Percentiles rank a stretch among this genome's conserved stretches.
Conservation (phyloP, 139 green algal genomes). For the Picochlorum sp. region DNA sequence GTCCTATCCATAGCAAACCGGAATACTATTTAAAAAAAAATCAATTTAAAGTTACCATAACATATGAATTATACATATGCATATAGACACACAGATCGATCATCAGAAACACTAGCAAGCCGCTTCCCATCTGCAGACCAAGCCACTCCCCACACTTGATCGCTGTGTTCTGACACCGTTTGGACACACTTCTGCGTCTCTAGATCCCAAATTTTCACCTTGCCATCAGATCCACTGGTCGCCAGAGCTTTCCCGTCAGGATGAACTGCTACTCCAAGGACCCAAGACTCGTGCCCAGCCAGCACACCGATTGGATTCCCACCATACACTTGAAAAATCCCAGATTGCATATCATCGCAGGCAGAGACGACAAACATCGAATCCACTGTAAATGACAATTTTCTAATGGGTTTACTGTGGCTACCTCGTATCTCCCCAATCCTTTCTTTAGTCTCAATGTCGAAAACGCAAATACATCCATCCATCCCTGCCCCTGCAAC, state of each 20-base stretch:
- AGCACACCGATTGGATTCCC: conserved; percentile 66
- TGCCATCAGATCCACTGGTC: conserved; percentile 59
- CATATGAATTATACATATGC: conserved; percentile 6
- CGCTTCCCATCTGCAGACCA: conserved; percentile 43
- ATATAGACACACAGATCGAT: conserved; percentile 48
- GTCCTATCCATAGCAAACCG: no score
- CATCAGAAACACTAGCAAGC: conserved; percentile 52
- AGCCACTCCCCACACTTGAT: conserved; percentile 64
- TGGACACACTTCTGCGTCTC: conserved; percentile 43
- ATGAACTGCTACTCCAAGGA: conserved; percentile 63
- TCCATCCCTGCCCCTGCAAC: conserved; percentile 68
- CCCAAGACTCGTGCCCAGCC: conserved; percentile 81
- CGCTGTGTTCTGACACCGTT: conserved; percentile 22
- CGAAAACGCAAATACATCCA: conserved; percentile 66
- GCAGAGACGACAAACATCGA: conserved; percentile 64
- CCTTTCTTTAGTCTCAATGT: conserved; percentile 40
- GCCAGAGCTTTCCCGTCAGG: conserved; percentile 54
- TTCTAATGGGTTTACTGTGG: conserved; percentile 80
- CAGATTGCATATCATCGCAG: conserved; percentile 83
- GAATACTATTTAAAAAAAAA: neutral
- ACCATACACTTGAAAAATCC: conserved; percentile 77
- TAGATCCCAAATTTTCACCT: conserved; percentile 83
- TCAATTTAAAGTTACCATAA: no score
- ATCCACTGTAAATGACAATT: conserved; percentile 71
- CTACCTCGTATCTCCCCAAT: conserved; percentile 54